These are phyloP conservation scores for Coniochaeta prunicola DNA, from an alignment of 2,329 filamentous ascomycete species.

Conservation along the genomic window DNA sequence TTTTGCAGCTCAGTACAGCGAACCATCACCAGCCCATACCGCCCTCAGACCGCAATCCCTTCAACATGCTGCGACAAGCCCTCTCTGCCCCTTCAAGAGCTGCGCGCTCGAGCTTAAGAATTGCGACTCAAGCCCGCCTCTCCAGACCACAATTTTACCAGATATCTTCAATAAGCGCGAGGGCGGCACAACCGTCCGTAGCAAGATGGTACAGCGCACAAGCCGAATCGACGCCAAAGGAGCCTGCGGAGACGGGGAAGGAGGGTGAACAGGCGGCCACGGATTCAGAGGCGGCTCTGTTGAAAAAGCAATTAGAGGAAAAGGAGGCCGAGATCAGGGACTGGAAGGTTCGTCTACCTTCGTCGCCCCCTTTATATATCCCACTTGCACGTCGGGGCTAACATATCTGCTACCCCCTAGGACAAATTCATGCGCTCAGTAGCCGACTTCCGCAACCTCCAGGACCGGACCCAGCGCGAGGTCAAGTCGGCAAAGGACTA, in stretches of 20 bases:
- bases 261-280: conserved; percentile 19
- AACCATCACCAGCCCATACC: background rate
- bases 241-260: conserved; percentile 18
- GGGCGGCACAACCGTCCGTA: conserved; percentile 26
- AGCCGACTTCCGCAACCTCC: conserved; percentile 96
- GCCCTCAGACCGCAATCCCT: background rate
- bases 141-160: conserved; percentile 29
- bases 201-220: conserved; percentile 43
- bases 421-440: conserved; percentile 92
- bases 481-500: conserved; percentile 83
- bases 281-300: conserved; percentile 33
- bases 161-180: conserved; percentile 20
- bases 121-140: conserved; percentile 25
- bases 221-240: conserved; percentile 25
- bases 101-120: conserved; percentile 31
- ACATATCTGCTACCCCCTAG: conserved; percentile 40
- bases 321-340: conserved; percentile 55
- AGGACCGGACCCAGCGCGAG: conserved; percentile 88
- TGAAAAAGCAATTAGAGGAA: conserved; percentile 44
- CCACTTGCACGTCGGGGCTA: background rate
- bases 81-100: conserved; percentile 35
- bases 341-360: conserved; percentile 63
- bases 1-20: background rate
- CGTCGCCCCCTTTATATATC: conserved; percentile 4
- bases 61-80: conserved; percentile 38